Percentiles rank a stretch among this genome's conserved stretches.
Conservation (phyloP, 192 early-diverging fungal species). For the Coemansia reversa region DNA sequence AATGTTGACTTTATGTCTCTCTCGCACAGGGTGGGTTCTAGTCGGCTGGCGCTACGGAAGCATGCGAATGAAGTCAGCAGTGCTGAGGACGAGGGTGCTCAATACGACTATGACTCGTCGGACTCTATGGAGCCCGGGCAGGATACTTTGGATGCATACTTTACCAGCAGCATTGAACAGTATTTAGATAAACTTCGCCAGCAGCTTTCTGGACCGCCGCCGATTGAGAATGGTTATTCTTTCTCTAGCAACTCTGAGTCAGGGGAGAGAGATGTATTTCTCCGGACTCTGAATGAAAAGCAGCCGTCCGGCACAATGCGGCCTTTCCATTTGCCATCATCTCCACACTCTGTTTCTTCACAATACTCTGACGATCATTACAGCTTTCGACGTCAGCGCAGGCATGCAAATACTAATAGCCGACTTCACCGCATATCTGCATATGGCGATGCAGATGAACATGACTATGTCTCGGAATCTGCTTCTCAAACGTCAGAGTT, state of each 20-base stretch:
- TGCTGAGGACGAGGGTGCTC: slow-evolving; percentile 6
- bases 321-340: slow-evolving; percentile 21
- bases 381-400: not conserved
- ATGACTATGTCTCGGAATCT: slow-evolving; percentile 13
- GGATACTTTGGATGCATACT: slow-evolving; percentile 29
- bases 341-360: slow-evolving; percentile 37
- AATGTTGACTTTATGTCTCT: slow-evolving; percentile 20
- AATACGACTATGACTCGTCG: slow-evolving; percentile 26
- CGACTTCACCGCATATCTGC: not conserved
- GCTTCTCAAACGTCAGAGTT: not conserved
- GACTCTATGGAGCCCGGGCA: slow-evolving; percentile 28
- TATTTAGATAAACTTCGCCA: slow-evolving; percentile 47
- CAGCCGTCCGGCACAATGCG: not conserved
- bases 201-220: slow-evolving; percentile 14
- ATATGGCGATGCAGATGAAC: not conserved
- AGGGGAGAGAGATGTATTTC: not conserved
- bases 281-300: not conserved
- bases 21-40: not conserved
- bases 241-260: not conserved
- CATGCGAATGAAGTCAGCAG: not conserved
- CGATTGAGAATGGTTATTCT: not conserved
- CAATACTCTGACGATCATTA: not conserved
- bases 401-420: not conserved
- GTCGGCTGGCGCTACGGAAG: not conserved
- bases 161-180: slow-evolving; percentile 43